A percentile compares a stretch with the other conserved stretches of the same genome.
These are phyloP conservation scores for Dimocarpus longan DNA, from an alignment of 345 rosid genomes.

Conservation along the genomic window DNA sequence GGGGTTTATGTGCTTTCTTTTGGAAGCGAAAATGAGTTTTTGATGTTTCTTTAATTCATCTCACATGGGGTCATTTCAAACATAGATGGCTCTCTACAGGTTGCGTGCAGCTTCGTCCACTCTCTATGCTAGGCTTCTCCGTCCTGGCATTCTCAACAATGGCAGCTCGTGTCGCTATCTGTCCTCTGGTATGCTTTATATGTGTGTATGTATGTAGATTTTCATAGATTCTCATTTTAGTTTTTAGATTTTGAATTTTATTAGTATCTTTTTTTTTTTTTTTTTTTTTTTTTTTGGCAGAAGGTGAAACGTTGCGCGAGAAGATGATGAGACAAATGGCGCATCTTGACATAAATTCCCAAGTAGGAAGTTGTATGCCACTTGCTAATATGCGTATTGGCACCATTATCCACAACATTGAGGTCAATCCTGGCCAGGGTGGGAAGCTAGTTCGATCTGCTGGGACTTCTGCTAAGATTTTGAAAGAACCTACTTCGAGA, in stretches of 20 bases:
- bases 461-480: slow-evolving; percentile 82
- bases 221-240: not conserved
- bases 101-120: slow-evolving; percentile 3
- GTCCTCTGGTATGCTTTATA: slow-evolving; percentile 11
- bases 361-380: slow-evolving; percentile 89
- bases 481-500: slow-evolving; percentile 68
- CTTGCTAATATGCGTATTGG: slow-evolving; percentile 85
- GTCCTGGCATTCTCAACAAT: not conserved
- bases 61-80: not conserved
- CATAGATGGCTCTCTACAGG: slow-evolving; percentile 17
- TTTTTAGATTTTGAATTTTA: not conserved
- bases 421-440: slow-evolving; percentile 83
- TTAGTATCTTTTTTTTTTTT: too few relatives aligned
- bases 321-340: slow-evolving; percentile 62
- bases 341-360: slow-evolving; percentile 77
- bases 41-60: not conserved
- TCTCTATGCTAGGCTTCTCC: slow-evolving; percentile 7
- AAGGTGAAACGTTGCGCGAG: slow-evolving; percentile 45
- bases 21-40: not conserved
- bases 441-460: slow-evolving; percentile 85
- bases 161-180: slow-evolving; percentile 5
- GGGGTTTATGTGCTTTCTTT: not conserved
- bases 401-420: slow-evolving; percentile 87
- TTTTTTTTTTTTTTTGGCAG: slow-evolving; percentile 11
- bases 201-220: not conserved